Conservation (phyloP, 106 monocot genomes). For the Platanthera zijinensis region DNA sequence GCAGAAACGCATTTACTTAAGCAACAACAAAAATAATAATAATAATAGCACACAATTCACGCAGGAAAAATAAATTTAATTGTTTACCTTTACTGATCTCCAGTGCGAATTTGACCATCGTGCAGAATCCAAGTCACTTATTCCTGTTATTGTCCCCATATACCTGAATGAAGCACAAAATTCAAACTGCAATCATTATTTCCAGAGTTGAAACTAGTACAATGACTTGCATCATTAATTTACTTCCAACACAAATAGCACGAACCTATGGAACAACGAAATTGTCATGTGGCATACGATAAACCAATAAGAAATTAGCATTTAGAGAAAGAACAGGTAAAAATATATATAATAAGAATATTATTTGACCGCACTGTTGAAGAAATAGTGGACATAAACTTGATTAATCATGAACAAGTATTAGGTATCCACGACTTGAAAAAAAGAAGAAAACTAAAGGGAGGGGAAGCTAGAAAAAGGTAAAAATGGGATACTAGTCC, state of each 20-base stretch:
- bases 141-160: constrained; percentile 92
- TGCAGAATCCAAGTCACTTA: constrained; percentile 77
- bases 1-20: neutral
- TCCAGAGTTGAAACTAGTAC: neutral
- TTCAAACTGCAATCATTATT: neutral
- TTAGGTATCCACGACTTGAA: neutral
- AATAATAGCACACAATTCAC: no score
- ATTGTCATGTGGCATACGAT: neutral
- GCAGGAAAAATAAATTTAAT: neutral
- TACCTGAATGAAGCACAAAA: constrained; percentile 35
- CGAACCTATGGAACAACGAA: neutral
- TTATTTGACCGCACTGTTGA: neutral
- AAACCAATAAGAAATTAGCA: neutral
- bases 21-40: neutral
- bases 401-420: neutral
- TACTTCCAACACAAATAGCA: neutral
- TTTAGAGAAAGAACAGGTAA: neutral
- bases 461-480: neutral
- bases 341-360: neutral
- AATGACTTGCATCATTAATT: neutral
- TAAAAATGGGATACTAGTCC: neutral
- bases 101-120: constrained; percentile 88
- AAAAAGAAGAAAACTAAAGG: neutral
- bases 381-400: neutral
- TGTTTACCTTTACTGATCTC: constrained; percentile 83